These are phyloP conservation scores for Patellifolia procumbens DNA, from an alignment of 179 eudicot species.

Conservation along the genomic window DNA sequence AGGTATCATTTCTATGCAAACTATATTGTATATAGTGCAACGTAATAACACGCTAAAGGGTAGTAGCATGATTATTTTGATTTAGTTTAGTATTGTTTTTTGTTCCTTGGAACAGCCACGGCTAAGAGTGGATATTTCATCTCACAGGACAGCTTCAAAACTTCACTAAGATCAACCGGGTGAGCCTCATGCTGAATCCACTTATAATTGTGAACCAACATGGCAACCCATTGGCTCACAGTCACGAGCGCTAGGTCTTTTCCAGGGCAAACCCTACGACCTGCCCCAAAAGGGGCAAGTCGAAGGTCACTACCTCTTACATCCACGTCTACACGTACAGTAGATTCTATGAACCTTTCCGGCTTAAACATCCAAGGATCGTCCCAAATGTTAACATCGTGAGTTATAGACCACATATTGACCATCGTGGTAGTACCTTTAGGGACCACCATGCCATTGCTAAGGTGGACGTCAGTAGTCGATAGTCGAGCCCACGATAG, in stretches of 20 bases:
- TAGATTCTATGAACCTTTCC: slow-evolving; percentile 44
- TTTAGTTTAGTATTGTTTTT: slow-evolving; percentile 8
- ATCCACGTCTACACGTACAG: slow-evolving; percentile 33
- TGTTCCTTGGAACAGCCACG: slow-evolving; percentile 41
- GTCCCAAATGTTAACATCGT: slow-evolving; percentile 50
- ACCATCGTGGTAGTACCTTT: slow-evolving; percentile 63
- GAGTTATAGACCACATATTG: slow-evolving; percentile 81
- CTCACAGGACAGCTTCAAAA: slow-evolving; percentile 53
- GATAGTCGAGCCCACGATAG: slow-evolving; percentile 66
- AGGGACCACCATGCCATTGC: slow-evolving; percentile 65
- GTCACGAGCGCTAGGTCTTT: slow-evolving; percentile 49
- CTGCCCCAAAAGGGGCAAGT: slow-evolving; percentile 63
- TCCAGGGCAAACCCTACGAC: slow-evolving; percentile 56
- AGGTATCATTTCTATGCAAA: slow-evolving; percentile 13
- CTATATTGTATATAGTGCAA: slow-evolving; percentile 5
- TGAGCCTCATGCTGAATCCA: slow-evolving; percentile 17
- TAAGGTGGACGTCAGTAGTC: slow-evolving; percentile 43
- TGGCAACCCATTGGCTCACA: slow-evolving; percentile 33
- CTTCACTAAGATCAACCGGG: slow-evolving; percentile 42
- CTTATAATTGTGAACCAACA: slow-evolving; percentile 25
- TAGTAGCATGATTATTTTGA: neutral
- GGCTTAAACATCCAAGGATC: slow-evolving; percentile 48
- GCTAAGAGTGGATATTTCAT: slow-evolving; percentile 50
- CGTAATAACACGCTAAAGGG: slow-evolving; percentile 7
- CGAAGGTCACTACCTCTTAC: slow-evolving; percentile 46